Conservation (phyloP, 352 stramenopile species). For the Globisporangium ultimum region DNA sequence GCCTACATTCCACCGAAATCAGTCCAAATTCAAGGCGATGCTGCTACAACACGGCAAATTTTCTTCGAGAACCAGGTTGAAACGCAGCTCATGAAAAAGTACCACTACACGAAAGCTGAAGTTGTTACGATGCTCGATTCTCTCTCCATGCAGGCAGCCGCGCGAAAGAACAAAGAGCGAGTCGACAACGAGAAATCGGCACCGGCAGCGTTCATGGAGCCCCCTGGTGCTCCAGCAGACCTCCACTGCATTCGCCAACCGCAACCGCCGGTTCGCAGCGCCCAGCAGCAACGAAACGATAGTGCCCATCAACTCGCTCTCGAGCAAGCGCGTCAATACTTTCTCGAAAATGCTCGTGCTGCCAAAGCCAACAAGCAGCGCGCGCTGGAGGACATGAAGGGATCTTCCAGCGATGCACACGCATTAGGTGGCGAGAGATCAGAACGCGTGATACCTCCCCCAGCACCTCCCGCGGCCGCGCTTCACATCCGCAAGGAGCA, state of each 20-base stretch:
- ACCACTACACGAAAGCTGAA: neutral
- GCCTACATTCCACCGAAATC: neutral
- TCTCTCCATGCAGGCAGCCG: constrained; percentile 32
- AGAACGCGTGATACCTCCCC: neutral
- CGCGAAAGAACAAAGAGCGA: constrained; percentile 47
- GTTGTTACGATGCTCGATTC: neutral
- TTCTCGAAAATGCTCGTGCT: constrained; percentile 23
- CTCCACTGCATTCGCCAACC: neutral
- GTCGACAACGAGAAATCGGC: constrained; percentile 35
- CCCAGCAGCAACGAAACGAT: neutral
- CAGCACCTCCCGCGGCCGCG: neutral
- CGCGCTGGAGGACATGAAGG: constrained; percentile 17
- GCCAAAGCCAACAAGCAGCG: constrained; percentile 26
- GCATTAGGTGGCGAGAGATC: neutral
- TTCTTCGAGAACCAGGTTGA: constrained; percentile 70
- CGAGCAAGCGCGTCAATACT: constrained; percentile 12
- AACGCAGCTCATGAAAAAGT: neutral
- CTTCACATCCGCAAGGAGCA: neutral
- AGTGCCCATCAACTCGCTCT: neutral
- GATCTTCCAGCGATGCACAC: neutral
- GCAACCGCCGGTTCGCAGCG: neutral
- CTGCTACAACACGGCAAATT: constrained; percentile 26
- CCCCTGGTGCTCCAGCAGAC: neutral
- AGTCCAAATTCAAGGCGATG: constrained; percentile 1
- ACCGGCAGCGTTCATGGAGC: constrained; percentile 24